Percentiles rank a stretch among this genome's conserved stretches.
phyloP scores from a whole-genome alignment of 2,329 filamentous ascomycete genomes.

The Hymenoscyphus fraxineus region DNA sequence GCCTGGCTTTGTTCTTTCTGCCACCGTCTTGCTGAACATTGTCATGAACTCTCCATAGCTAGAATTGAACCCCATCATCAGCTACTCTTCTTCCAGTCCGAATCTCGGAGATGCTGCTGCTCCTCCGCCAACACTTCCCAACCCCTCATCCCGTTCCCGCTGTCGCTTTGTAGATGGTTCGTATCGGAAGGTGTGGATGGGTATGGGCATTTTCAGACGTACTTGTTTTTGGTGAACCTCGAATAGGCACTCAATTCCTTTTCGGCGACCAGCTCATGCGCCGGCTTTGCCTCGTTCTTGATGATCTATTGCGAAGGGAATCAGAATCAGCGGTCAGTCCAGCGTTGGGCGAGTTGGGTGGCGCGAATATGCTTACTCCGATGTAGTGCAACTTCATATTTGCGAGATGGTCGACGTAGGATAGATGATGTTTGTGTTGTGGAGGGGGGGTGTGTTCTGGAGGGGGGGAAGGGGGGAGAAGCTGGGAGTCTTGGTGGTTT shows the following conservation, averaged over 20 bases:
- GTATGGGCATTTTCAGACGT: conserved; percentile 26
- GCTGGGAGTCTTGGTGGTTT: neutral
- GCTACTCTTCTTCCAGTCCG: conserved; percentile 6
- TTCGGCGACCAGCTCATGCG: conserved; percentile 71
- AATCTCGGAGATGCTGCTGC: neutral
- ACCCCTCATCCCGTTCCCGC: neutral
- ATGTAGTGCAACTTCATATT: conserved; percentile 87
- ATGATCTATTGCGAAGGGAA: conserved; percentile 59
- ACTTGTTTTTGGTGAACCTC: conserved; percentile 73
- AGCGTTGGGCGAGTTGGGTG: neutral
- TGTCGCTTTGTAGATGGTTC: neutral
- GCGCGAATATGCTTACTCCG: conserved; percentile 54
- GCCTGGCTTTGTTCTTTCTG: conserved; percentile 76
- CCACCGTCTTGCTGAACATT: conserved; percentile 81
- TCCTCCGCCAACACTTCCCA: neutral
- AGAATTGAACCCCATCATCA: conserved; percentile 11
- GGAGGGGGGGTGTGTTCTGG: neutral
- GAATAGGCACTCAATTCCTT: conserved; percentile 76
- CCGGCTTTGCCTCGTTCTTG: conserved; percentile 73
- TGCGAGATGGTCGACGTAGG: conserved; percentile 28
- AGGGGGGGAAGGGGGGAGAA: conserved; percentile 3
- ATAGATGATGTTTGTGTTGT: neutral
- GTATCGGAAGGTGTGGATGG: neutral
- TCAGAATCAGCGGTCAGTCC: conserved; percentile 27
- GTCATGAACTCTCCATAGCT: conserved; percentile 68